Evolutionary conservation across 179 eudicot species (phyloP).

Genomic region (Patellifolia procumbens): DNA sequence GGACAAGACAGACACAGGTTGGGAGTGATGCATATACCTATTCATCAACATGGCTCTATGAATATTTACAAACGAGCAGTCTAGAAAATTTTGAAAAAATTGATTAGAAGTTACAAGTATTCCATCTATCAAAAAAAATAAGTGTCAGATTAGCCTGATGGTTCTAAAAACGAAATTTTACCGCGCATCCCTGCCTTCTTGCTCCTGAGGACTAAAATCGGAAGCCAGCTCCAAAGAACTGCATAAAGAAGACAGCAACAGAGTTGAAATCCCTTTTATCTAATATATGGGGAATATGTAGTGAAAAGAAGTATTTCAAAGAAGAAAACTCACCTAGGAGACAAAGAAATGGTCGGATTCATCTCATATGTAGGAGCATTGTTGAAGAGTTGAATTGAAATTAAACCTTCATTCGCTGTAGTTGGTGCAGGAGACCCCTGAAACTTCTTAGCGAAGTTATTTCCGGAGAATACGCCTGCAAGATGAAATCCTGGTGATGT

Average conservation of each 20-base stretch:
- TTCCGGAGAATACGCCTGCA: conserved; percentile 36
- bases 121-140: conserved; percentile 12
- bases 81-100: neutral
- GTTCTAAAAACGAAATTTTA: neutral
- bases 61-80: conserved; percentile 30
- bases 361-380: conserved; percentile 35
- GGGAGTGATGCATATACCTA: conserved; percentile 23
- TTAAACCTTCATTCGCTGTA: conserved; percentile 33
- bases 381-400: conserved; percentile 31
- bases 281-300: neutral
- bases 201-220: conserved; percentile 22
- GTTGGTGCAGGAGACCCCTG: conserved; percentile 45
- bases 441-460: conserved; percentile 18
- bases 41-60: conserved; percentile 20
- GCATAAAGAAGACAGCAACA: conserved; percentile 6
- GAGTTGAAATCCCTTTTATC: neutral
- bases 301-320: neutral
- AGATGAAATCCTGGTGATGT: conserved; percentile 19
- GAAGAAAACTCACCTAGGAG: conserved; percentile 28
- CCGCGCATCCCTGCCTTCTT: conserved; percentile 33
- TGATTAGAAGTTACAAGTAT: conserved; percentile 14
- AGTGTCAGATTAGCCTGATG: conserved; percentile 10
- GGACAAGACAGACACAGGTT: conserved; percentile 18
- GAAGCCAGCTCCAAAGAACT: conserved; percentile 33
- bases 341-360: conserved; percentile 23